Base-by-base conservation (phyloP, 208 protist genomes). In the Blastocrithidia nonstop region DNA sequence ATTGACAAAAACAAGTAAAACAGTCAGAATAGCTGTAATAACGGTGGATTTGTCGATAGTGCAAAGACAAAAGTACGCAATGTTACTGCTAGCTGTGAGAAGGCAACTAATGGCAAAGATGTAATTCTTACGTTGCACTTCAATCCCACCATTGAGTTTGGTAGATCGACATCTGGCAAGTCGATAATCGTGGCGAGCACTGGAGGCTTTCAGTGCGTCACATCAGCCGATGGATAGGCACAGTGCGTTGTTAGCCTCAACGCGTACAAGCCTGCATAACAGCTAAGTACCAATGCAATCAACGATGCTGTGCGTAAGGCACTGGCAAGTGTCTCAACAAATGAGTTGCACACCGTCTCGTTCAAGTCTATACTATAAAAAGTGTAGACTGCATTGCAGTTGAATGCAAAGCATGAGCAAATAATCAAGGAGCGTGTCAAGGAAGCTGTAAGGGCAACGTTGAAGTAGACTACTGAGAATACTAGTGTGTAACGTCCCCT, bases 231-330 rank as follows among this genome's bases (percentile, higher is more conserved):
- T n/a, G 53, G 53, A 6, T 15, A 32, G 5, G 54, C 58, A 0
- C 28, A 86, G 0, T 79, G 60, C 26, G 57, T 62, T 8, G 43
- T 75, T 2, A 83, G 32, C 19, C 55, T 87, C 40, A 76, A 74
- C 41, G 66, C 58, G 15, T 79, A 80, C 51, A 50, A 45, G 1
- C 47, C 68, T 4, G 61, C 66, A 0, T 59, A 61, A 11, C 22
- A 52, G 6, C 19, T 80, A n/a, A 45, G 44, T 0, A 37, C 54
- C 6, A 61, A 21, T 4, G 54, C 67, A 13, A 54, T 84, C 3
- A 24, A 31, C 0, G 27, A 28, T 8, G 51, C 72, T 16, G 75
- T 85, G 21, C 25, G 39, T 17, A 44, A 47, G 5, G 67, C 78
- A 17, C 55, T 85, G 16, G 45, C 20, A 0, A 19, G 19, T 6